Conservation (phyloP, 2,329 filamentous ascomycete species). For the Zymoseptoria pseudotritici region DNA sequence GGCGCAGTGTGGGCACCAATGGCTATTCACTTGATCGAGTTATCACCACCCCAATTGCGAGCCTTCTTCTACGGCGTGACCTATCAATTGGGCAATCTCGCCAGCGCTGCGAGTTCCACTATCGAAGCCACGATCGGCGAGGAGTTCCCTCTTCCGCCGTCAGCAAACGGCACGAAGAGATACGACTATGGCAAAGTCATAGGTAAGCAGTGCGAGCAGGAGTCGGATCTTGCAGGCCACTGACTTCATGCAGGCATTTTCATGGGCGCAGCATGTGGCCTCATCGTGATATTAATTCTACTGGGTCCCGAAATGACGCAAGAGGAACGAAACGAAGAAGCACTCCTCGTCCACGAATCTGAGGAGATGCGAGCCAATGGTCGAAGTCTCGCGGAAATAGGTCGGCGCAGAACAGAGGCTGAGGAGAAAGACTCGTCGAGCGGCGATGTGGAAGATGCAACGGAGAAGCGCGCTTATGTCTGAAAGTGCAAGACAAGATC, state of each 20-base stretch:
- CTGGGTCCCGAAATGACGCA: constrained; percentile 26
- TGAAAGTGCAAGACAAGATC: too few species aligned
- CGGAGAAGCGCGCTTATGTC: not conserved
- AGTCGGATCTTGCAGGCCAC: not conserved
- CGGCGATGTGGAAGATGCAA: too few species aligned
- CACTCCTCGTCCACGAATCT: constrained; percentile 12
- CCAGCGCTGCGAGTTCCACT: constrained; percentile 31
- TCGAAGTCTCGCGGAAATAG: constrained; percentile 15
- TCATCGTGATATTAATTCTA: constrained; percentile 30
- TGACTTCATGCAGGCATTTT: constrained; percentile 5
- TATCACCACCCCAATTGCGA: constrained; percentile 29
- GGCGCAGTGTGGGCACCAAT: constrained; percentile 34
- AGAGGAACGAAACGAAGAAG: constrained; percentile 19
- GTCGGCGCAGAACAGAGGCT: too few species aligned
- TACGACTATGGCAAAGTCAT: constrained; percentile 37
- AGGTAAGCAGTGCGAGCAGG: constrained; percentile 12
- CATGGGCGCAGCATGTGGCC: constrained; percentile 19
- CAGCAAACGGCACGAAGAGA: constrained; percentile 21
- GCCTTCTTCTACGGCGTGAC: constrained; percentile 31
- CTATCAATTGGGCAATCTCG: constrained; percentile 36
- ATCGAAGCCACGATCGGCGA: constrained; percentile 34
- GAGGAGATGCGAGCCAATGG: constrained; percentile 14
- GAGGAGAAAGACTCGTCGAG: too few species aligned
- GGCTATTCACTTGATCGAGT: constrained; percentile 33
- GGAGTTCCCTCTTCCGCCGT: constrained; percentile 28